Evolutionary conservation across 805 yeast genomes (phyloP).

Genomic region (Ogataea sp.): DNA sequence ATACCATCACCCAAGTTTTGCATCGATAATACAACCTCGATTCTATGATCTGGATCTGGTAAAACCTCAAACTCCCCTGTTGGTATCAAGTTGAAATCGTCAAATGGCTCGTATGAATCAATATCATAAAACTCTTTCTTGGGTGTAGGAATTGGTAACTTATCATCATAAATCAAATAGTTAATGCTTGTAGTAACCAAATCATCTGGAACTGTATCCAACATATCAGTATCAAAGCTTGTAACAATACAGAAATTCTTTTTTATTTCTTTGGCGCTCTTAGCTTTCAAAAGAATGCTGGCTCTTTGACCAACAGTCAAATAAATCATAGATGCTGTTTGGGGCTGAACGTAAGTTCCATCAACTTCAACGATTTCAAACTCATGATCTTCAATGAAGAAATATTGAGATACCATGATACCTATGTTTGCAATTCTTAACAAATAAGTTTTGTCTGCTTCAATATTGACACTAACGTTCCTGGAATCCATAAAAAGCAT

Average conservation of each 20-base stretch:
- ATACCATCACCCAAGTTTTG: constrained; percentile 66
- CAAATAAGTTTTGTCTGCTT: constrained; percentile 54
- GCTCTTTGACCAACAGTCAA: constrained; percentile 79
- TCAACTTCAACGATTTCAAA: constrained; percentile 68
- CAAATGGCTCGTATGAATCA: constrained; percentile 25
- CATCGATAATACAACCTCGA: constrained; percentile 55
- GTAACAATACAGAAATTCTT: constrained; percentile 57
- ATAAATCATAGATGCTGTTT: constrained; percentile 46
- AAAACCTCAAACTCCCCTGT: constrained; percentile 29
- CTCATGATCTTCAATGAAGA: constrained; percentile 64
- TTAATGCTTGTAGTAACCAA: constrained; percentile 48
- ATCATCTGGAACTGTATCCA: constrained; percentile 58
- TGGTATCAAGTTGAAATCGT: constrained; percentile 42
- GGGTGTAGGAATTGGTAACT: constrained; percentile 15
- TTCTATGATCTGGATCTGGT: constrained; percentile 54
- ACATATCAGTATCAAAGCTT: constrained; percentile 55
- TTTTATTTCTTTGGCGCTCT: constrained; percentile 24
- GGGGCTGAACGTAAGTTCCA: constrained; percentile 59
- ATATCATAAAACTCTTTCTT: constrained; percentile 13
- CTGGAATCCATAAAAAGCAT: constrained; percentile 57
- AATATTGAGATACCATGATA: constrained; percentile 64
- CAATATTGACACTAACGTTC: constrained; percentile 46
- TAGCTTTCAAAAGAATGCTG: constrained; percentile 58
- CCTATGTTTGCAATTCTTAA: constrained; percentile 61
- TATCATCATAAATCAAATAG: constrained; percentile 41